These are phyloP conservation scores for Obelidium mucronatum DNA, from an alignment of 192 early-diverging fungal species.

Conservation along the genomic window DNA sequence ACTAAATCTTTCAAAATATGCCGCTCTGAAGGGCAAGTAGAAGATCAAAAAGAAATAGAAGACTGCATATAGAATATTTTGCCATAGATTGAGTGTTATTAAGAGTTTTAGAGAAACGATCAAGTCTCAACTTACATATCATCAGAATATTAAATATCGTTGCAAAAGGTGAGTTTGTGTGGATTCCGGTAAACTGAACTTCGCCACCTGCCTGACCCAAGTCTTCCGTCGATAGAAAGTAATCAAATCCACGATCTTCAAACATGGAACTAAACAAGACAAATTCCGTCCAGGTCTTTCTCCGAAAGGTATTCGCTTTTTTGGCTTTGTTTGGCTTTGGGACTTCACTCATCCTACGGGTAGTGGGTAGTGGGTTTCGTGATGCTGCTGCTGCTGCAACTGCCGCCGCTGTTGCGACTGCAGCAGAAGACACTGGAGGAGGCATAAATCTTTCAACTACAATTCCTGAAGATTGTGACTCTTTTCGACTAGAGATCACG, in stretches of 20 bases:
- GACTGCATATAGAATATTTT: not conserved
- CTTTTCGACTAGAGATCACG: not conserved
- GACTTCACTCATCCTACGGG: not conserved
- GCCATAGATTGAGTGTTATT: too few species aligned
- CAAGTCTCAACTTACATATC: not conserved
- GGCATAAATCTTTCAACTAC: not conserved
- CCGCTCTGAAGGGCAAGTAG: not conserved
- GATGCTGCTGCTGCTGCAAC: not conserved
- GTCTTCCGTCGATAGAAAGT: not conserved
- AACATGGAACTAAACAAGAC: not conserved
- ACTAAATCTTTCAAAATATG: not conserved
- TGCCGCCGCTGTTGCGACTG: not conserved
- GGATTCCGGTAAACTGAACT: too few species aligned
- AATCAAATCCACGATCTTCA: slow-evolving; percentile 9
- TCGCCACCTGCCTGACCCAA: too few species aligned
- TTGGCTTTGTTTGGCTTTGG: not conserved
- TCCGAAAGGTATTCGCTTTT: not conserved
- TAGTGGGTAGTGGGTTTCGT: not conserved
- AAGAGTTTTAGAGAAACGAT: not conserved
- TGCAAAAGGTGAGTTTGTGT: slow-evolving; percentile 1
- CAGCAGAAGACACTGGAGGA: not conserved
- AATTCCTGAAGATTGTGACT: not conserved
- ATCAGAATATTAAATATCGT: not conserved
- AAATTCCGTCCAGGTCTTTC: not conserved
- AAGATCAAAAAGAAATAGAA: not conserved